phyloP scores from a whole-genome alignment of 768 basidiomycete species.

The Trichaptum fuscoviolaceum region DNA sequence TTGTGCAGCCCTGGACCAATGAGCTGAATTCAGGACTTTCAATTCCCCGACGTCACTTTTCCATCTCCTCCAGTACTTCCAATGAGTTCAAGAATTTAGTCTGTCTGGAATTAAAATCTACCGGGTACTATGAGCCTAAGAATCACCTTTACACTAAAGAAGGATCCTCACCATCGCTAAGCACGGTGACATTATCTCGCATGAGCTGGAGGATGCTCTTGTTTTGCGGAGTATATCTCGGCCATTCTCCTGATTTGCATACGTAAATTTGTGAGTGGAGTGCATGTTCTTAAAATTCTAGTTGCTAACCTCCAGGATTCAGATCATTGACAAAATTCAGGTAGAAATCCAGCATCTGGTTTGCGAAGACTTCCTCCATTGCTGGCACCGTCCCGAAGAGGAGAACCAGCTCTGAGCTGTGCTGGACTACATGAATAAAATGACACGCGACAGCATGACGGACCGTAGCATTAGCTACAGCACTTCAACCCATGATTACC shows the following conservation, averaged over 20 bases:
- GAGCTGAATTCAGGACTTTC: not conserved
- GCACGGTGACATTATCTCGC: conserved; percentile 47
- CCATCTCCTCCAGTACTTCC: conserved; percentile 37
- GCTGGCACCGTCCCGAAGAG: conserved; percentile 44
- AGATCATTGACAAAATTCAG: conserved; percentile 53
- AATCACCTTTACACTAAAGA: not conserved
- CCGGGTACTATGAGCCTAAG: not conserved
- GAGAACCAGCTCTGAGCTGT: conserved; percentile 43
- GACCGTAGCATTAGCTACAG: not conserved
- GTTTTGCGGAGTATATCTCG: conserved; percentile 30
- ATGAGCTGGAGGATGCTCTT: conserved; percentile 43
- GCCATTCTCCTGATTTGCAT: conserved; percentile 38
- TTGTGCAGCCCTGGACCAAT: not conserved
- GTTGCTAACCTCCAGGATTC: conserved; percentile 44
- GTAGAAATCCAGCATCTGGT: conserved; percentile 46
- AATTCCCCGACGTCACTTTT: conserved; percentile 29
- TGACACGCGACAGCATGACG: not conserved
- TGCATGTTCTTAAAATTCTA: not conserved
- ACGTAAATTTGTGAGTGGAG: not conserved
- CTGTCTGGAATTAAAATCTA: conserved; percentile 39
- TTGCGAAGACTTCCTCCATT: conserved; percentile 41
- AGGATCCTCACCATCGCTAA: conserved; percentile 40
- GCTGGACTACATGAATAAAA: conserved; percentile 31
- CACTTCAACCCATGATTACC: not conserved
- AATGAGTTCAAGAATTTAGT: conserved; percentile 38